Evolutionary conservation across 768 basidiomycete genomes (phyloP), one percentile per base, ranked within the genome.

Genomic region (Cantharellus cinnabarinus): DNA sequence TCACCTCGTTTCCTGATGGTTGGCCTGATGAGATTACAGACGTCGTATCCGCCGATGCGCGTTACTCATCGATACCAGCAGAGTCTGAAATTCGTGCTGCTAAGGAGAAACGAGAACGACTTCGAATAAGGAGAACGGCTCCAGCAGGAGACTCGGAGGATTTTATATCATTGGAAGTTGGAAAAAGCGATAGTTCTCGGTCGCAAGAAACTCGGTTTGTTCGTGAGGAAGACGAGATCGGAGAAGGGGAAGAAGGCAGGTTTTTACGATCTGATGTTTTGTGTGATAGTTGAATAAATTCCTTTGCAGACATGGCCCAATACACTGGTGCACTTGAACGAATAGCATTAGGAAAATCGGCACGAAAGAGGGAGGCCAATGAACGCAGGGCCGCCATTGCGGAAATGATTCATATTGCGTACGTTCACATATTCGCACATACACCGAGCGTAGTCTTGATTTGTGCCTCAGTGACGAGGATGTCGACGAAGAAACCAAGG

Each of bases 311-410:
- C 65, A 88, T 77, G 66, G 83, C 89, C 3, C 87, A 89, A 66
- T 91, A 81, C 64, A 91, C 89, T 0, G 86, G 81, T 64, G 88
- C 89, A 0, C 81, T 87, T 69, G 88, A 89, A 63, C 75, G 89
- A 41, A 86, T 91, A 57, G 85, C 89, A 0, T 70, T 91, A 2
- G 86, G 87, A 0, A 91, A 88, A 67, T 88, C 87, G 65, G 82
- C 82, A 0, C 74, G 79, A 54, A 89, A 87, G 65, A 65, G 72
- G 3, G 89, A 87, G 64, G 81, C 80, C 1, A 71, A 69, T 48
- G 82, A 82, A 66, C 76, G 77, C 29, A 75, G 80, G 63, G 80
- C 80, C 60, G 74, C 75, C 2, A 88, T 88, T 77, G 76, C 79
- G 60, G 87, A 87, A 67, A 72, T 89, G 74, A 89, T 91, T 60